Percentiles rank a stretch among this genome's conserved stretches.
phyloP scores from a whole-genome alignment of 1,284 basidiomycete species.

The Moesziomyces sp. region DNA sequence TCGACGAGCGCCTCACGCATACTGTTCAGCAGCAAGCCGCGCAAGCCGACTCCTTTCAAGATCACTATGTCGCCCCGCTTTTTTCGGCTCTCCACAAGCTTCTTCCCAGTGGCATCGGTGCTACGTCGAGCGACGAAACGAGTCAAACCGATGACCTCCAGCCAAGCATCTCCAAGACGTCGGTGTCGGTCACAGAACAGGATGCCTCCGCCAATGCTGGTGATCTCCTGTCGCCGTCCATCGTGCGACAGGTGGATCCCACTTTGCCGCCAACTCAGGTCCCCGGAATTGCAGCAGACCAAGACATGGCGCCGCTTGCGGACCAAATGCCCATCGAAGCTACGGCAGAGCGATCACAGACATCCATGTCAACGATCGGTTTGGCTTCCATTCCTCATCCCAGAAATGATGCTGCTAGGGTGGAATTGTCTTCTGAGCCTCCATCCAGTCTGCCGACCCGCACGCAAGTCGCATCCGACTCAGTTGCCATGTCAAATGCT shows the following conservation, averaged over 20 bases:
- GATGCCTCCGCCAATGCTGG: no score
- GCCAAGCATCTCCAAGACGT: no score
- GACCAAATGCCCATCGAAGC: not conserved
- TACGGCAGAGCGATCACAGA: not conserved
- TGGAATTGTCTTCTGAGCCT: not conserved
- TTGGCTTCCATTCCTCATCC: no score
- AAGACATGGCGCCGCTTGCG: no score
- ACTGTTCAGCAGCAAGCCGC: not conserved
- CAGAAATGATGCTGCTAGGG: not conserved
- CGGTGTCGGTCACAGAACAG: not conserved
- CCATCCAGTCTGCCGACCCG: no score
- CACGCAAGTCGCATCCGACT: no score
- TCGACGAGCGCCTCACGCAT: slow-evolving; percentile 3
- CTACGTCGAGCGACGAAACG: not conserved
- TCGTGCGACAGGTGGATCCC: not conserved
- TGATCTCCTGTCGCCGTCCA: no score
- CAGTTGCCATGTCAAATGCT: no score
- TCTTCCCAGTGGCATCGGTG: not conserved
- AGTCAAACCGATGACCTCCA: no score
- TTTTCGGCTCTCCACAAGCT: slow-evolving; percentile 1
- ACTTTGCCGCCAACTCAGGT: not conserved
- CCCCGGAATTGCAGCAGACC: not conserved
- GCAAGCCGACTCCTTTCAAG: slow-evolving; percentile 7
- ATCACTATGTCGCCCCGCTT: slow-evolving; percentile 3
- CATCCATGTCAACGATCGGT: no score